A percentile compares a stretch with the other conserved stretches of the same genome.
These are phyloP conservation scores for Wickerhamomyces rabaulensis DNA, from an alignment of 805 yeast species.

Conservation along the genomic window DNA sequence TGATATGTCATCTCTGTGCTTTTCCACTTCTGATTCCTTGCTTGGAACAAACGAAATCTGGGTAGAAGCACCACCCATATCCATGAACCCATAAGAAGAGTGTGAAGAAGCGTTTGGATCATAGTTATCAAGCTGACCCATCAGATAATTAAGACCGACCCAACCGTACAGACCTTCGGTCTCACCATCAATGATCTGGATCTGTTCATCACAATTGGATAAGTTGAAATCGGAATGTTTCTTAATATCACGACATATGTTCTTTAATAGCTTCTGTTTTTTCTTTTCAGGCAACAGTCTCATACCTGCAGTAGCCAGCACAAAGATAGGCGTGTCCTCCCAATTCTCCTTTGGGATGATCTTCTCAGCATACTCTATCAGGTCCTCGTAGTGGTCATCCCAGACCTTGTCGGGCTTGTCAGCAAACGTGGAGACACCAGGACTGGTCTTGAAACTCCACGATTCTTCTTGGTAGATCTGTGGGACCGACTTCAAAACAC, in stretches of 20 bases:
- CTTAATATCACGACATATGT: constrained; percentile 55
- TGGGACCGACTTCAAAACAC: constrained; percentile 56
- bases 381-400: constrained; percentile 58
- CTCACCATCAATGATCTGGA: constrained; percentile 88
- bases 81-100: constrained; percentile 88
- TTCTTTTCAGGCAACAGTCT: constrained; percentile 58
- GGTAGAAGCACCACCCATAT: constrained; percentile 99
- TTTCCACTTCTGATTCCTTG: constrained; percentile 47
- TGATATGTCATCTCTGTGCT: constrained; percentile 71
- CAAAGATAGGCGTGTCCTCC: constrained; percentile 72
- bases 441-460: constrained; percentile 71
- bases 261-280: constrained; percentile 47
- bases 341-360: constrained; percentile 62
- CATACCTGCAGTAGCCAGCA: constrained; percentile 98
- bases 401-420: constrained; percentile 55
- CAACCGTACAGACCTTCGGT: constrained; percentile 95
- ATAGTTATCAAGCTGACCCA: constrained; percentile 55
- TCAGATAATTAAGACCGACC: constrained; percentile 83
- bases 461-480: constrained; percentile 52
- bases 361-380: constrained; percentile 63
- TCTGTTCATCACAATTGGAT: constrained; percentile 58
- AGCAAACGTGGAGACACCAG: constrained; percentile 77
- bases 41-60: constrained; percentile 92
- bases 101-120: constrained; percentile 32
- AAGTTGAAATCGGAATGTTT: constrained; percentile 51